A percentile compares a stretch with the other conserved stretches of the same genome.
These are phyloP conservation scores for Chalciporus piperatus DNA, from an alignment of 768 basidiomycete species.

Conservation along the genomic window DNA sequence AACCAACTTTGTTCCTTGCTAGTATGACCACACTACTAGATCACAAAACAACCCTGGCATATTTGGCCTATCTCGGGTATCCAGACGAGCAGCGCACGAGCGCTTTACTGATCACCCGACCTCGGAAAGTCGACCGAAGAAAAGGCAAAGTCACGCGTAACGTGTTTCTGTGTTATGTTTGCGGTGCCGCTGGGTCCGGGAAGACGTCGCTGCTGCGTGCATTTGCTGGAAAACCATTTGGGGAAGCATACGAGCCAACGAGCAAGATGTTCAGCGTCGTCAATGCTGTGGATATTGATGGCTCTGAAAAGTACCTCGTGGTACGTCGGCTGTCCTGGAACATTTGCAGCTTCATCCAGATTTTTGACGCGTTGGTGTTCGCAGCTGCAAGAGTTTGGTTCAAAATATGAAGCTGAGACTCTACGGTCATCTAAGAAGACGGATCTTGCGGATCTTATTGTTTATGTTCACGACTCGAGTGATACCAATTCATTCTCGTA, in stretches of 20 bases:
- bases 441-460: constrained; percentile 89
- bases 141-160: constrained; percentile 88
- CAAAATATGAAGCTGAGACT: constrained; percentile 89
- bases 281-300: constrained; percentile 91
- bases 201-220: constrained; percentile 86
- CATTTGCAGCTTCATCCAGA: background rate
- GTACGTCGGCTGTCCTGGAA: constrained; percentile 53
- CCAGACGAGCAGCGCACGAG: constrained; percentile 74
- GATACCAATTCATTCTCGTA: constrained; percentile 99
- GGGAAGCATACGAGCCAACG: constrained; percentile 79
- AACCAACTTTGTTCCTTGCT: background rate
- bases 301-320: constrained; percentile 93
- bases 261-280: constrained; percentile 89
- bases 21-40: constrained; percentile 99
- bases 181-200: constrained; percentile 93
- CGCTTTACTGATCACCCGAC: constrained; percentile 81
- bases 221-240: constrained; percentile 83
- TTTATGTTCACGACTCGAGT: constrained; percentile 96
- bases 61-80: constrained; percentile 94
- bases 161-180: constrained; percentile 91
- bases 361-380: background rate
- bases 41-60: constrained; percentile 86
- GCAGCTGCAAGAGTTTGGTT: constrained; percentile 96
- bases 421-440: constrained; percentile 87
- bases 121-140: constrained; percentile 79